Evolutionary conservation across 352 stramenopile species (phyloP).

Genomic region (Pythium dissimile): DNA sequence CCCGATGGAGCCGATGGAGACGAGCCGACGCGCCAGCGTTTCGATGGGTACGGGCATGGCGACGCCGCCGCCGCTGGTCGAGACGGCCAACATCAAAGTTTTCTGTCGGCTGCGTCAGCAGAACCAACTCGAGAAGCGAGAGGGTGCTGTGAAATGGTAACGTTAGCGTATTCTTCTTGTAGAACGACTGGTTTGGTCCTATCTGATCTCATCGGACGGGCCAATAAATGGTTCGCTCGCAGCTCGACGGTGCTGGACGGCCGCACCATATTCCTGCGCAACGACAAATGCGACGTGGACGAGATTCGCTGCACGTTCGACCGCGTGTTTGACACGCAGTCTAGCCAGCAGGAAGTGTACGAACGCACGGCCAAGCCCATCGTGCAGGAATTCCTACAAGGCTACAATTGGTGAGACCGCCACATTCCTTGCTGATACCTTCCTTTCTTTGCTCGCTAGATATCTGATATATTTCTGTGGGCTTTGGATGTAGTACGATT

Average conservation of each 20-base stretch:
- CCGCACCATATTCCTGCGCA: slow-evolving; percentile 56
- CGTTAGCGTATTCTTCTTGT: too few relatives aligned
- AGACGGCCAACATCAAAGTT: slow-evolving; percentile 58
- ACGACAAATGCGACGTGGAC: slow-evolving; percentile 67
- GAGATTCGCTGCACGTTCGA: slow-evolving; percentile 77
- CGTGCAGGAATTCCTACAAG: slow-evolving; percentile 60
- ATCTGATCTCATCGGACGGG: too few relatives aligned
- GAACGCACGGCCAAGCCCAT: slow-evolving; percentile 61
- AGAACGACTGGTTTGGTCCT: too few relatives aligned
- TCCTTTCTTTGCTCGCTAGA: too few relatives aligned
- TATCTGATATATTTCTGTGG: too few relatives aligned
- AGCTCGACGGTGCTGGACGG: slow-evolving; percentile 58
- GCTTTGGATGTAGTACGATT: slow-evolving; percentile 31
- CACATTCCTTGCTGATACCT: too few relatives aligned
- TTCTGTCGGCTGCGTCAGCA: slow-evolving; percentile 76
- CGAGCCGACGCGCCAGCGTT: background rate
- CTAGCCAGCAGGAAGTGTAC: slow-evolving; percentile 69
- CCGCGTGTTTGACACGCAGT: slow-evolving; percentile 54
- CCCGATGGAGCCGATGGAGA: background rate
- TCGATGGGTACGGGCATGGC: slow-evolving; percentile 8
- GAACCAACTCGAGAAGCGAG: slow-evolving; percentile 66
- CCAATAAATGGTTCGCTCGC: background rate
- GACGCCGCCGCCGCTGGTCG: background rate
- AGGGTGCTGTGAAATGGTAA: slow-evolving; percentile 60
- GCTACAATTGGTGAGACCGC: slow-evolving; percentile 62